Evolutionary conservation across 2,329 filamentous ascomycete species (phyloP).

Genomic region (Coleophoma cylindrospora): DNA sequence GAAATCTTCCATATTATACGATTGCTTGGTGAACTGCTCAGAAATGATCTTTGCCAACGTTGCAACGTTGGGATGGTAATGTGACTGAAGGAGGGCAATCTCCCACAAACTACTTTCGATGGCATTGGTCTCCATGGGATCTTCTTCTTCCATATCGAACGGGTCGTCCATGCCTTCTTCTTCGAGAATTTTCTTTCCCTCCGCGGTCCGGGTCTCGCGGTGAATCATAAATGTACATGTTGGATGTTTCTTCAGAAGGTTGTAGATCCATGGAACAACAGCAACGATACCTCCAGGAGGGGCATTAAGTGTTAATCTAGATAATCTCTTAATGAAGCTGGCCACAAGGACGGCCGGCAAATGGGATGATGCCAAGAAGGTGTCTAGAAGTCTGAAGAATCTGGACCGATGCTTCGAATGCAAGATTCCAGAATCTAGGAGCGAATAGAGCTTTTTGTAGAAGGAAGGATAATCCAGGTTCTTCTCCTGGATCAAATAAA

Average conservation of each 20-base stretch:
- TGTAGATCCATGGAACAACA: constrained; percentile 91
- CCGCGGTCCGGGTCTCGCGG: constrained; percentile 57
- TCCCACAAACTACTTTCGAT: constrained; percentile 96
- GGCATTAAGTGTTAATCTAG: constrained; percentile 77
- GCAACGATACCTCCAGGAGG: constrained; percentile 86
- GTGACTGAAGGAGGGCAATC: constrained; percentile 80
- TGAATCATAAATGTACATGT: constrained; percentile 96
- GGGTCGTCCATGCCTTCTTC: constrained; percentile 62
- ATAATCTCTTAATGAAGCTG: constrained; percentile 93
- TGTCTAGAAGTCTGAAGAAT: constrained; percentile 89
- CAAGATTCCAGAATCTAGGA: constrained; percentile 78
- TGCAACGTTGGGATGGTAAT: constrained; percentile 96
- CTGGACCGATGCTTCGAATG: constrained; percentile 92
- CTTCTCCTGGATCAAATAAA: constrained; percentile 87
- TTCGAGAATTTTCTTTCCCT: constrained; percentile 54
- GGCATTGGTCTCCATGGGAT: constrained; percentile 81
- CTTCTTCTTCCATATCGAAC: constrained; percentile 68
- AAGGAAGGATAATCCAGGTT: constrained; percentile 96
- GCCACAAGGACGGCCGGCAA: constrained; percentile 86
- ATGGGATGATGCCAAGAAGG: constrained; percentile 87
- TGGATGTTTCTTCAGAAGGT: constrained; percentile 84
- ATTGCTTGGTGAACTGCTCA: constrained; percentile 94
- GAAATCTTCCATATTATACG: constrained; percentile 96
- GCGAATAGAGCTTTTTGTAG: constrained; percentile 88
- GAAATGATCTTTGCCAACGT: constrained; percentile 90